Percentiles rank a stretch among this genome's conserved stretches.
Evolutionary conservation across 2,329 filamentous ascomycete genomes (phyloP).

Genomic region (Paraconiothyrium sp.): DNA sequence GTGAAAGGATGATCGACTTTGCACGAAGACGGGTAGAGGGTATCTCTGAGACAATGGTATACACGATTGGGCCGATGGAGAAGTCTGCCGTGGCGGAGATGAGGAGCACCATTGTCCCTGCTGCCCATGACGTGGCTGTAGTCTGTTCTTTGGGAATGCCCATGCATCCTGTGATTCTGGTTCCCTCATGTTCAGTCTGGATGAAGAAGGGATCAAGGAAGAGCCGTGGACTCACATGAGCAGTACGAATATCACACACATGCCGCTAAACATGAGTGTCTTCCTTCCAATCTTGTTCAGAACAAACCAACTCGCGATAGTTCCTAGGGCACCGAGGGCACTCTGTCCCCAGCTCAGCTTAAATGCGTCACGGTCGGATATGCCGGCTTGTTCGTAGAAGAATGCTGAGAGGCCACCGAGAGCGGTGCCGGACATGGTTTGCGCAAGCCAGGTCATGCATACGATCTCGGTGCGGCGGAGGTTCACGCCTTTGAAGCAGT

Average conservation of each 20-base stretch:
- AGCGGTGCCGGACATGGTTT: conserved; percentile 43
- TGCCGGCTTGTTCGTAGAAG: conserved; percentile 53
- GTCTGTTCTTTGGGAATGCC: conserved; percentile 1
- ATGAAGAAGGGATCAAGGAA: background rate
- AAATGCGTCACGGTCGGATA: conserved; percentile 44
- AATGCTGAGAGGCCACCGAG: conserved; percentile 50
- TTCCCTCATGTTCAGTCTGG: background rate
- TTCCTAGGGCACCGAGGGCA: background rate
- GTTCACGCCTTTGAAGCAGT: conserved; percentile 83
- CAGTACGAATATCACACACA: conserved; percentile 10
- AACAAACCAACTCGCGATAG: conserved; percentile 50
- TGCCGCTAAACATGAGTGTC: conserved; percentile 11
- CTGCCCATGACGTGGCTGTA: conserved; percentile 50
- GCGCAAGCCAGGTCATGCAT: conserved; percentile 57
- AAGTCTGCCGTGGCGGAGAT: conserved; percentile 73
- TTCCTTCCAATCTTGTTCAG: conserved; percentile 51
- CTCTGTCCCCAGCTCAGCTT: conserved; percentile 59
- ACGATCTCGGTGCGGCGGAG: conserved; percentile 79
- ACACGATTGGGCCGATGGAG: conserved; percentile 49
- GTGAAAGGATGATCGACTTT: conserved; percentile 85
- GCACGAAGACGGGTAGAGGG: conserved; percentile 82
- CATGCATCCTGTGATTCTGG: conserved; percentile 9
- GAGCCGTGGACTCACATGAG: conserved; percentile 4
- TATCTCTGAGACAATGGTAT: conserved; percentile 81
- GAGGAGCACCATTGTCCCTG: conserved; percentile 20